Percentiles rank a stretch among this genome's conserved stretches.
phyloP scores from a whole-genome alignment of 805 yeast species.

The Candida arabinofermentans region DNA sequence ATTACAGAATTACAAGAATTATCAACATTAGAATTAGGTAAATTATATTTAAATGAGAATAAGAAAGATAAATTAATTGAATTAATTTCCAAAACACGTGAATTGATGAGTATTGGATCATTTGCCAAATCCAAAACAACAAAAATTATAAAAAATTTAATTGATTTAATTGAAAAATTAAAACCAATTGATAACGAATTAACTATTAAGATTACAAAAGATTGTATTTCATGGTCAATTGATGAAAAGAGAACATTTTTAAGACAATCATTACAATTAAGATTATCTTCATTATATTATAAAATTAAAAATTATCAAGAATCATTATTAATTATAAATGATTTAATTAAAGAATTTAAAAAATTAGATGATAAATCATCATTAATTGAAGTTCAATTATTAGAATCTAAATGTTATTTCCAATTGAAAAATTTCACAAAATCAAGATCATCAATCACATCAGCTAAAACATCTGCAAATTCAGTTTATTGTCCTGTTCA shows the following conservation, averaged over 20 bases:
- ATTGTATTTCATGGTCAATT: conserved; percentile 84
- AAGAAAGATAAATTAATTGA: conserved; percentile 49
- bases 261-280: conserved; percentile 82
- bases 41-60: conserved; percentile 50
- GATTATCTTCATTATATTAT: conserved; percentile 73
- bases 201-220: conserved; percentile 70
- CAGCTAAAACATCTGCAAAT: conserved; percentile 97
- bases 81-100: conserved; percentile 66
- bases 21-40: conserved; percentile 74
- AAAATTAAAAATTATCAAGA: conserved; percentile 60
- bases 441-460: conserved; percentile 85
- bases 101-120: conserved; percentile 56
- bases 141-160: conserved; percentile 75
- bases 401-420: conserved; percentile 87
- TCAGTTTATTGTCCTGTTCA: conserved; percentile 93
- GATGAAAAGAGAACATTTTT: conserved; percentile 80
- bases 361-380: conserved; percentile 94
- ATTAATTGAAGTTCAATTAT: conserved; percentile 88
- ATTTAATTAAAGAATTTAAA: conserved; percentile 78
- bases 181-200: conserved; percentile 44
- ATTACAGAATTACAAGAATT: conserved; percentile 55
- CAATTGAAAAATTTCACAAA: conserved; percentile 88
- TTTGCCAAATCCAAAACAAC: conserved; percentile 95
- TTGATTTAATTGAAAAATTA: conserved; percentile 71
- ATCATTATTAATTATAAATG: conserved; percentile 67